These are phyloP conservation scores for Penicillium subrubescens DNA, from an alignment of 495 filamentous ascomycete species.

Conservation along the genomic window DNA sequence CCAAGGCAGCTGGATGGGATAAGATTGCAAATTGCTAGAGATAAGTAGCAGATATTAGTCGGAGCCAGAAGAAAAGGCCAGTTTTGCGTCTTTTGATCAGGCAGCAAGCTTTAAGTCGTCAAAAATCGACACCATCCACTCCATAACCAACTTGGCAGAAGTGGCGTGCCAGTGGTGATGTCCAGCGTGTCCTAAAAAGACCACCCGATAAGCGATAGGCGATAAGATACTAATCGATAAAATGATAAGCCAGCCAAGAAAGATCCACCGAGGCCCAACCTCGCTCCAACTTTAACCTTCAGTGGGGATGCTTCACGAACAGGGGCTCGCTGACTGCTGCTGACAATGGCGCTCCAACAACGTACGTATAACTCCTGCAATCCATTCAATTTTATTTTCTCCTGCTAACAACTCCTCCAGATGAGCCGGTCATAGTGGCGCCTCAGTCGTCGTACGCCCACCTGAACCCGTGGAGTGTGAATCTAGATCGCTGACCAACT, in stretches of 20 bases:
- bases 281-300: constrained; percentile 13
- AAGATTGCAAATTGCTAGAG: neutral
- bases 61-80: neutral
- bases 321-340: constrained; percentile 28
- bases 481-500: constrained; percentile 25
- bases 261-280: constrained; percentile 22
- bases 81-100: neutral
- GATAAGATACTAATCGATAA: constrained; percentile 20
- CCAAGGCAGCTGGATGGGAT: neutral
- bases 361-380: constrained; percentile 19
- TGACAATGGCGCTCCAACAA: constrained; percentile 46
- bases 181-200: constrained; percentile 14
- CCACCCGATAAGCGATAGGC: constrained; percentile 11
- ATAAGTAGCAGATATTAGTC: neutral
- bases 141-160: neutral
- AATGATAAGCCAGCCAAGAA: constrained; percentile 22
- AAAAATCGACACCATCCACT: neutral
- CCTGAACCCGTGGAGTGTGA: constrained; percentile 6
- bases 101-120: constrained; percentile 5
- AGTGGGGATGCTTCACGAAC: constrained; percentile 30
- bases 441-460: constrained; percentile 52
- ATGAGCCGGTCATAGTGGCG: constrained; percentile 37
- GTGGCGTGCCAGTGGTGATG: constrained; percentile 6
- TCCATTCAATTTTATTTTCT: neutral
- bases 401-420: constrained; percentile 25